phyloP scores from a whole-genome alignment of 106 monocot genomes.

The Triglochin maritima region DNA sequence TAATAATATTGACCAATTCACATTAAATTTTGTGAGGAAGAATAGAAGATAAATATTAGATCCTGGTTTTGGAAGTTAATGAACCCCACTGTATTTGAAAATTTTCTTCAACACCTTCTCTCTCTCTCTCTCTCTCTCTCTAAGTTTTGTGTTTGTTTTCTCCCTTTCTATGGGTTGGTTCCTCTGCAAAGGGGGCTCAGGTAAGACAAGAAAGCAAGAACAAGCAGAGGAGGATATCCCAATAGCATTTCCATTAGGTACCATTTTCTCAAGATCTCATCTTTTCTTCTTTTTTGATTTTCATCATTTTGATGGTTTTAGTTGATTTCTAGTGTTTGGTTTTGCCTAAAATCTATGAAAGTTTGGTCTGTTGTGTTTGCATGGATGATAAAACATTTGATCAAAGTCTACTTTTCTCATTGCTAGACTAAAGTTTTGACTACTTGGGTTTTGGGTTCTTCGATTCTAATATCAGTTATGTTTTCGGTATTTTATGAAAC shows the following conservation, averaged over 20 bases:
- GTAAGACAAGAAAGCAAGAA: not conserved
- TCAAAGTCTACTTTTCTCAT: too few relatives aligned
- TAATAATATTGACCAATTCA: too few relatives aligned
- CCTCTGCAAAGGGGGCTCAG: not conserved
- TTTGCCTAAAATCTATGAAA: not conserved
- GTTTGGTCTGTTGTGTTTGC: too few relatives aligned
- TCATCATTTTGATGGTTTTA: not conserved
- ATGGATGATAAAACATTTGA: too few relatives aligned
- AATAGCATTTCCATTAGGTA: not conserved
- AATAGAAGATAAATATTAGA: not conserved
- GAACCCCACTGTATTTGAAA: too few relatives aligned
- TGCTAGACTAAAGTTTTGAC: too few relatives aligned
- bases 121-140: slow-evolving; percentile 3
- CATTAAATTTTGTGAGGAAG: too few relatives aligned
- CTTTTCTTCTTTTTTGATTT: not conserved
- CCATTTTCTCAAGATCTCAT: not conserved
- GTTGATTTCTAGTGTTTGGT: not conserved
- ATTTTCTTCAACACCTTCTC: not conserved
- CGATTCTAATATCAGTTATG: too few relatives aligned
- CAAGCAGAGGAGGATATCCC: not conserved
- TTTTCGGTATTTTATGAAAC: too few relatives aligned
- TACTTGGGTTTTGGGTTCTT: too few relatives aligned
- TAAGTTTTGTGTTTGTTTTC: not conserved
- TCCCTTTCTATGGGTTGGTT: slow-evolving; percentile 8
- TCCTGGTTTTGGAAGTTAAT: not conserved